phyloP scores from a whole-genome alignment of 202 grass and related monocot genomes.

The Setaria italica region DNA sequence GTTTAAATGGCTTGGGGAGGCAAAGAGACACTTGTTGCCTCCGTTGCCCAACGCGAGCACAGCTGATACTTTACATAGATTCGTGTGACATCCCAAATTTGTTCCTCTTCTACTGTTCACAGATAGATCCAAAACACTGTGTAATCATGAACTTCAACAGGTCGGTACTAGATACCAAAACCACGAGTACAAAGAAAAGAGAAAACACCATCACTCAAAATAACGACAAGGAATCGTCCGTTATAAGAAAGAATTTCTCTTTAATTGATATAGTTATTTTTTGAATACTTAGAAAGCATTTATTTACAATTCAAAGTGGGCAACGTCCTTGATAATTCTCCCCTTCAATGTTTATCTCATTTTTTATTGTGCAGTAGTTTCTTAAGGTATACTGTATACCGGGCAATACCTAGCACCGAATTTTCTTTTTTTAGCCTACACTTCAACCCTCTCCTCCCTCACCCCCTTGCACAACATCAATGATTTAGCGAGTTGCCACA shows the following conservation, averaged over 20 bases:
- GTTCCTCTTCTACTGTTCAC: background rate
- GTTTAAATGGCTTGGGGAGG: conserved; percentile 40
- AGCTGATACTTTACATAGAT: background rate
- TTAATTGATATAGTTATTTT: background rate
- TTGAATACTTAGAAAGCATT: background rate
- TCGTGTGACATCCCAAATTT: background rate
- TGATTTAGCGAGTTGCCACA: too few species aligned
- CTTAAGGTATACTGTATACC: too few species aligned
- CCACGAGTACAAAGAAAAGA: too few species aligned
- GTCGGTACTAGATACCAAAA: too few species aligned
- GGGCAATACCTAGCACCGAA: too few species aligned
- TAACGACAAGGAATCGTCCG: background rate
- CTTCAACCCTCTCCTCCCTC: too few species aligned
- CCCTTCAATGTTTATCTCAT: too few species aligned
- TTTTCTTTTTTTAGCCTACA: too few species aligned
- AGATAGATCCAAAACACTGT: background rate
- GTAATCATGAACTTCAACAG: background rate
- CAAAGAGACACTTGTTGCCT: conserved; percentile 49
- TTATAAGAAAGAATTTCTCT: background rate
- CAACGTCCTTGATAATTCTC: too few species aligned
- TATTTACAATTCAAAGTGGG: too few species aligned
- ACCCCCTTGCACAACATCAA: too few species aligned
- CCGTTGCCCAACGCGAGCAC: conserved; percentile 12
- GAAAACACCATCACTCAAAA: background rate
- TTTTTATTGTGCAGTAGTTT: too few species aligned